Evolutionary conservation across 2,329 filamentous ascomycete species (phyloP), one percentile per base, ranked within the genome.

Genomic region (Camillea tinctor): DNA sequence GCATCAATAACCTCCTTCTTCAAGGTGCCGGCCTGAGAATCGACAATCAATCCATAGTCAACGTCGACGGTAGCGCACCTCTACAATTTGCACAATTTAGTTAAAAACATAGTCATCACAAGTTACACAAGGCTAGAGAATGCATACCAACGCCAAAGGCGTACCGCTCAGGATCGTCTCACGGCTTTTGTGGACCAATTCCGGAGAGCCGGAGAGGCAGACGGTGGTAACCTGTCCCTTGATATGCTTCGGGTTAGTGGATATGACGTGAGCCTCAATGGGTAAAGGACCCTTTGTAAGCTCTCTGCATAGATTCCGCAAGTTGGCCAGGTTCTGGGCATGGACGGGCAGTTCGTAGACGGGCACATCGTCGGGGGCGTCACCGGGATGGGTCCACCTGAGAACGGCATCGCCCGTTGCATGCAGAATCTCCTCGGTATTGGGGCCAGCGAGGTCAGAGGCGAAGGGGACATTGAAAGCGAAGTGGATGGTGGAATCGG

Each of bases 391-490:
- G 55, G 92, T 95, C 95, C 95, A 99, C 74, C 92, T 88, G 67
- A 94, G 85, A 66, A 96, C 88, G 62, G 94, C 93, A 68, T 92
- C 91, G 60, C 88, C 87, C 65, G 91, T 97, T 65, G 94, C 93
- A 78, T 97, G 94, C 62, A 98, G 85, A 71, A 99, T 92, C 76
- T 98, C 93, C 76, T 97, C 93, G 68, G 90, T 90, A 72, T 98
- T 93, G 65, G 95, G 95, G 36, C 95, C 95, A 64, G 91, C 86
- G 63, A 99, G 87, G 71, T 94, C 94, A 65, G 92, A 96, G 68
- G 93, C 89, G 78, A 98, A 97, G 62, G 95, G 95, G 54, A 99
- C 90, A 74, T 97, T 98, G 87, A 99, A 98, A 66, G 92, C 94
- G 75, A 97, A 89, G 77, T 96, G 92, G 76, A 98, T 91, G 66